Evolutionary conservation across 306 rosid genomes (phyloP), one percentile per base, ranked within the genome.

Genomic region (Delonix regia): DNA sequence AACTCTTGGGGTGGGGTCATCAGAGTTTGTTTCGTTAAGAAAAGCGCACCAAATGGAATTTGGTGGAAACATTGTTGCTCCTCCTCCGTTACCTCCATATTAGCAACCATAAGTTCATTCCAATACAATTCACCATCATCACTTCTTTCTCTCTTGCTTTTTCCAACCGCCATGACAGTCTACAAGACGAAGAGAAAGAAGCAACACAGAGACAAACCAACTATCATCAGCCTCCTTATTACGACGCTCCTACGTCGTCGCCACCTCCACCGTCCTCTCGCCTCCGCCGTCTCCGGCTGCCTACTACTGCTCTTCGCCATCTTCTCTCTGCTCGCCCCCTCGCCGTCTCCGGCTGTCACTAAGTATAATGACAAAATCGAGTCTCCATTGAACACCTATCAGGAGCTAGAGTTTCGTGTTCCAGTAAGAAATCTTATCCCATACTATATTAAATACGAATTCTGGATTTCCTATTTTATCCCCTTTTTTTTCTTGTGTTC

Each of bases 271-370:
- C 89, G 82, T 28, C 85, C 89, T 18, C 80, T 94, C 72, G 39
- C 90, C 64, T 88, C 88, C 18, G 89, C 89, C 42, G 39, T 89
- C 64, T 86, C 87, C 57, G 88, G 82, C 3, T 86, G 77, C 80
- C 70, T 92, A 9, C 86, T 94, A 19, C 78, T 94, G 39, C 68
- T 93, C 61, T 76, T 90, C 55, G 76, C 71, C 39, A 68, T 88
- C 7, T 78, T 86, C 82, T 81, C 90, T 57, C 77, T 88, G 1
- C 85, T 88, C 48, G 69, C 61, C 45, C 88, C 86, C 12, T 75
- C 78, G n/a, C n/a, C 59, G 12, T 75, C 73, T 67, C 4, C 47
- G 0, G 44, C 9, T 25, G 10, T 19, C 13, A 36, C 41, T 72
- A 86, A 90, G 90, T 4, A 28, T 9, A 39, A 72, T 62, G 64